Evolutionary conservation across 2,329 filamentous ascomycete genomes (phyloP).

Genomic region (Stenocarpella maydis): DNA sequence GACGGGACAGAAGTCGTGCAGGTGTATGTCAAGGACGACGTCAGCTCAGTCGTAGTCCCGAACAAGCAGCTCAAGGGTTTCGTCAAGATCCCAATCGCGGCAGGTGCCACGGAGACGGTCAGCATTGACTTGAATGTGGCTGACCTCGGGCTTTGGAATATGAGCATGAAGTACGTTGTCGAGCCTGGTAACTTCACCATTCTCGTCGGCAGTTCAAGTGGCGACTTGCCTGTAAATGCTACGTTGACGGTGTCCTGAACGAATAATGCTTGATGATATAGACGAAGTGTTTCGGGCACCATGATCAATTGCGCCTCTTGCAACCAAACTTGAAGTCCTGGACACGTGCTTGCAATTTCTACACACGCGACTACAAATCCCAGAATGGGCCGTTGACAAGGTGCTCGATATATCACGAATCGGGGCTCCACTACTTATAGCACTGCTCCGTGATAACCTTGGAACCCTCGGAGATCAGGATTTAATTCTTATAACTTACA

Average conservation of each 20-base stretch:
- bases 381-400: not conserved
- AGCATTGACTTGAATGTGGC: conserved; percentile 63
- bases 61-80: conserved; percentile 73
- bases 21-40: conserved; percentile 70
- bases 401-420: not conserved
- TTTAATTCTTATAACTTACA: no score
- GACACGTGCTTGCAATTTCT: not conserved
- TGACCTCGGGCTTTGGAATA: conserved; percentile 64
- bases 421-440: no score
- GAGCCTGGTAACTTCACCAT: conserved; percentile 75
- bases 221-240: conserved; percentile 62
- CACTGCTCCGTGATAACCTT: not conserved
- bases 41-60: conserved; percentile 69
- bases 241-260: conserved; percentile 65
- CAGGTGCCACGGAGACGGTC: conserved; percentile 64
- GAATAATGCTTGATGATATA: no score
- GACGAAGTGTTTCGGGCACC: no score
- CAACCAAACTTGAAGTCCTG: not conserved
- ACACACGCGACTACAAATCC: not conserved
- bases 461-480: no score
- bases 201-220: conserved; percentile 67
- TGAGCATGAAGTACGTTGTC: conserved; percentile 75
- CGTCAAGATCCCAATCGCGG: conserved; percentile 68
- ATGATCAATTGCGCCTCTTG: not conserved
- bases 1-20: conserved; percentile 75